Evolutionary conservation across 2,329 filamentous ascomycete genomes (phyloP), one percentile per base, ranked within the genome.

Genomic region (Ramularia collo-cygni): DNA sequence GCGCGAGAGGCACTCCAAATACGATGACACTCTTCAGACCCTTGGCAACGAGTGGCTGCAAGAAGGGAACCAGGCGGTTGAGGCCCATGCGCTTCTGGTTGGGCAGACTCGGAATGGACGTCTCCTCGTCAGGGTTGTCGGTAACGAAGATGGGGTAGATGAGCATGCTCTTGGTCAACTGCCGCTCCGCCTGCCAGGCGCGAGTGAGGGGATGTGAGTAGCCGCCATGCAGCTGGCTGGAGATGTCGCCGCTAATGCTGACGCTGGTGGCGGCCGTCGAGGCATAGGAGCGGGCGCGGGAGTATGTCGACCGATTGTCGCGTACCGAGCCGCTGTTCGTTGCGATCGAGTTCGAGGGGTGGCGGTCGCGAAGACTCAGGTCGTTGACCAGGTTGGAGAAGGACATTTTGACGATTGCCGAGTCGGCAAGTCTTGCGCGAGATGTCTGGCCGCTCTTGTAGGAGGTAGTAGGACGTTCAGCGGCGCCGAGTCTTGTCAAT

Each of bases 81-180:
- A 96, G 62, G 47, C 92, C 90, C 45, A 88, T 81, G 58, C 90
- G 89, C 65, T 82, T 73, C 65, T 96, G 90, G 61, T 88, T 87
- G 1, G 92, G 92, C 3, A 98, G 77, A 14, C 89, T 95, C 36
- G 89, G 83, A 42, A 98, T 93, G 12, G 84, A 74, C 10, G 82
- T 84, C 69, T 95, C 85, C 68, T 96, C 90, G 58, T 96, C 86
- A 26, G 90, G 85, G 59, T 85, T 79, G 65, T 98, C 92, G 57
- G 92, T 94, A 51, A 98, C 79, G 70, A 98, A 98, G 52, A 98
- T 76, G 9, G 92, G 92, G 67, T 93, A 96, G 58, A 98, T 95
- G 57, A 98, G 82, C 92, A 96, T 96, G 27, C 89, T 92, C 61
- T 72, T 72, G 43, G 70, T 73, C 52, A 73, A 59, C 50, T 73